Evolutionary conservation across 2,329 filamentous ascomycete genomes (phyloP).

Genomic region (Xylaria sp.): DNA sequence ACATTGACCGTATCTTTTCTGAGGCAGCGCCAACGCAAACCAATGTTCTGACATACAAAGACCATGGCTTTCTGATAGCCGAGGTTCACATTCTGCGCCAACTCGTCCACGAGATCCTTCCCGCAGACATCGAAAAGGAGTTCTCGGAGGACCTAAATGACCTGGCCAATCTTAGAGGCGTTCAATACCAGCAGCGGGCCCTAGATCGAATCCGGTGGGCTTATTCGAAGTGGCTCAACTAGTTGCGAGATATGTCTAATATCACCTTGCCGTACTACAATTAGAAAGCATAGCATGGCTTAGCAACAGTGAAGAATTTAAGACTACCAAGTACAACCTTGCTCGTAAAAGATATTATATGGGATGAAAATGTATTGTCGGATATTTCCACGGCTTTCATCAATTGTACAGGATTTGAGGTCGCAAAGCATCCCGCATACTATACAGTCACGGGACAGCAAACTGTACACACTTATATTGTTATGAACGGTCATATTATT

Average conservation of each 20-base stretch:
- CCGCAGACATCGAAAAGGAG: slow-evolving; percentile 79
- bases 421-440: no score
- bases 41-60: slow-evolving; percentile 85
- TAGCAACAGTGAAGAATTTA: slow-evolving; percentile 8
- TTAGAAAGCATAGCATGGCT: slow-evolving; percentile 17
- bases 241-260: neutral
- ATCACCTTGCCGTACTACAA: neutral
- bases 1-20: slow-evolving; percentile 83
- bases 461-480: neutral
- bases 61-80: slow-evolving; percentile 88
- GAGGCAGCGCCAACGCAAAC: slow-evolving; percentile 75
- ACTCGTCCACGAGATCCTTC: slow-evolving; percentile 74
- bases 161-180: slow-evolving; percentile 82
- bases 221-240: slow-evolving; percentile 78
- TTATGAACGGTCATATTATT: neutral
- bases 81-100: slow-evolving; percentile 86
- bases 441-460: neutral
- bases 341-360: neutral
- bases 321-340: neutral
- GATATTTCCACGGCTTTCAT: neutral
- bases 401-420: no score
- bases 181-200: slow-evolving; percentile 80
- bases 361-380: neutral
- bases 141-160: slow-evolving; percentile 91
- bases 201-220: slow-evolving; percentile 89